Percentiles rank a stretch among this genome's conserved stretches.
phyloP scores from a whole-genome alignment of 805 yeast species.

The Henningerozyma blattae region DNA sequence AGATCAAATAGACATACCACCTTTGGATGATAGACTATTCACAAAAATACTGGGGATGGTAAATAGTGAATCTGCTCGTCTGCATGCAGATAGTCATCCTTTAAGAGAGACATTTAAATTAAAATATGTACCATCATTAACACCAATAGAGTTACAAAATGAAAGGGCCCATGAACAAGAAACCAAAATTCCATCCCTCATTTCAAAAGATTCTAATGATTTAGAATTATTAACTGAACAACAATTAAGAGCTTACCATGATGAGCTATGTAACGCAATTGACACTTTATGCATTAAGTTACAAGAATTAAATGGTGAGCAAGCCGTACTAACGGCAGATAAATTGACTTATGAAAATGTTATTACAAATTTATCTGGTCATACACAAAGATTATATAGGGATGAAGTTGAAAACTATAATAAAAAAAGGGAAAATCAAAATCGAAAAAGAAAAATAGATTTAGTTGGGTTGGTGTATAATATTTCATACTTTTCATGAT shows the following conservation, averaged over 20 bases:
- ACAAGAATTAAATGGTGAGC: slow-evolving; percentile 27
- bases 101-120: slow-evolving; percentile 13
- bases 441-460: slow-evolving; percentile 8
- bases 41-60: slow-evolving; percentile 4
- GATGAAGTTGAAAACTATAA: slow-evolving; percentile 28
- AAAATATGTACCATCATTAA: slow-evolving; percentile 10
- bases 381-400: slow-evolving; percentile 69
- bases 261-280: slow-evolving; percentile 17
- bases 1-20: too few relatives aligned
- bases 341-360: slow-evolving; percentile 74
- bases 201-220: slow-evolving; percentile 3
- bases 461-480: slow-evolving; percentile 9
- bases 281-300: slow-evolving; percentile 21
- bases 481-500: too few relatives aligned
- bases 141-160: slow-evolving; percentile 7
- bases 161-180: slow-evolving; percentile 10
- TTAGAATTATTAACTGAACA: slow-evolving; percentile 3
- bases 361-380: slow-evolving; percentile 82
- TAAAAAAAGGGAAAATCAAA: slow-evolving; percentile 17
- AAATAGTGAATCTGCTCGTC: slow-evolving; percentile 1
- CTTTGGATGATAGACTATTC: slow-evolving; percentile 14
- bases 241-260: slow-evolving; percentile 14
- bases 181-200: slow-evolving; percentile 10
- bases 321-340: slow-evolving; percentile 42
- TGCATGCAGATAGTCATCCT: background rate